Conservation (phyloP, 2,329 filamentous ascomycete genomes). For the Colletotrichum destructivum region DNA sequence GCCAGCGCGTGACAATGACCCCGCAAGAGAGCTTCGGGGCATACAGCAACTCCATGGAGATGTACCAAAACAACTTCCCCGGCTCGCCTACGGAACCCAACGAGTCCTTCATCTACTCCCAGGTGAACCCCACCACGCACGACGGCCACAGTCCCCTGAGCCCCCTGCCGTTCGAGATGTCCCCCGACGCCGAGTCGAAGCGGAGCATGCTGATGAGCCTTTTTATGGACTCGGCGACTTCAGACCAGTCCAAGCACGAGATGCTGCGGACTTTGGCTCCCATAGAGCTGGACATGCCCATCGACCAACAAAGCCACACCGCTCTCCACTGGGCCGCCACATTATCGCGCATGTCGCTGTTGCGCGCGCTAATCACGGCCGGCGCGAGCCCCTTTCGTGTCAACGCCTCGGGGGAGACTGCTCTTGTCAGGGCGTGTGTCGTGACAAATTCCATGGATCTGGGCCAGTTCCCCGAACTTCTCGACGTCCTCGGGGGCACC, state of each 20-base stretch:
- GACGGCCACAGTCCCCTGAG: slow-evolving; percentile 72
- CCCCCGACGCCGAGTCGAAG: slow-evolving; percentile 81
- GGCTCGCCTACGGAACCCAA: slow-evolving; percentile 85
- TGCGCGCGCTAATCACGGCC: slow-evolving; percentile 84
- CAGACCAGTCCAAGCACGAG: slow-evolving; percentile 81
- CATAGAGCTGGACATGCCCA: slow-evolving; percentile 90
- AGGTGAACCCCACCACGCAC: slow-evolving; percentile 54
- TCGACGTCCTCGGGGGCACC: slow-evolving; percentile 89
- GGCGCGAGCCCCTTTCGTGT: slow-evolving; percentile 91
- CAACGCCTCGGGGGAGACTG: slow-evolving; percentile 91
- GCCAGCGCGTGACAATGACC: slow-evolving; percentile 72
- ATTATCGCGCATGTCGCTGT: slow-evolving; percentile 85
- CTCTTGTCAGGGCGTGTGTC: slow-evolving; percentile 90
- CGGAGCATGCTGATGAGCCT: slow-evolving; percentile 86
- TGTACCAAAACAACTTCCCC: slow-evolving; percentile 67
- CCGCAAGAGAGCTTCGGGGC: slow-evolving; percentile 72
- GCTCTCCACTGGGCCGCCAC: slow-evolving; percentile 98
- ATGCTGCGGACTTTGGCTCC: slow-evolving; percentile 83
- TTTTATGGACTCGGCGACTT: slow-evolving; percentile 81
- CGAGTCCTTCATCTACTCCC: slow-evolving; percentile 81
- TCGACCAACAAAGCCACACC: slow-evolving; percentile 90
- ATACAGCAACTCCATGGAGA: slow-evolving; percentile 64
- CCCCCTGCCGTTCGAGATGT: slow-evolving; percentile 74
- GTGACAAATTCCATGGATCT: slow-evolving; percentile 97
- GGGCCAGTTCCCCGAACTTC: slow-evolving; percentile 88